Percentiles rank a stretch among this genome's conserved stretches.
Conservation (phyloP, 1,284 basidiomycete species). For the Cystobasidiaceae sp. region DNA sequence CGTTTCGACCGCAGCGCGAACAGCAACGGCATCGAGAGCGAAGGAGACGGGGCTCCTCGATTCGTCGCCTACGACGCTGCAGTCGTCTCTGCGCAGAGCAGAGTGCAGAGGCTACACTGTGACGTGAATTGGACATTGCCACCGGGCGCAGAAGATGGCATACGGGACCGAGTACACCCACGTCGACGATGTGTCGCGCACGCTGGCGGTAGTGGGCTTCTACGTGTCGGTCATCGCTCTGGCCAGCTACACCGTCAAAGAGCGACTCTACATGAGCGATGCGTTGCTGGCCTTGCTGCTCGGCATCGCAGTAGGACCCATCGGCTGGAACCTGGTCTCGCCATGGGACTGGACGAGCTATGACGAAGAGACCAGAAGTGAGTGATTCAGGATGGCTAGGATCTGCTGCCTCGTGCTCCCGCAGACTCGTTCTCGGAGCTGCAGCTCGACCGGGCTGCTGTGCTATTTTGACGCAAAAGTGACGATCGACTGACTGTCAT, state of each 20-base stretch:
- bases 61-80: too few species aligned
- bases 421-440: too few species aligned
- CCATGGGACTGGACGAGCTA: constrained; percentile 34
- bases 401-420: not conserved
- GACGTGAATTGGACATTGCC: too few species aligned
- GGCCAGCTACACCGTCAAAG: constrained; percentile 48
- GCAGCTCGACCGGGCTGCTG: too few species aligned
- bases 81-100: too few species aligned
- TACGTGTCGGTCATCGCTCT: constrained; percentile 47
- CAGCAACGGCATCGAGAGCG: too few species aligned
- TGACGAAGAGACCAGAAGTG: constrained; percentile 23
- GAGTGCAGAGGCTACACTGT: too few species aligned
- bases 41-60: too few species aligned
- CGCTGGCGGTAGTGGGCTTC: constrained; percentile 23
- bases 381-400: not conserved
- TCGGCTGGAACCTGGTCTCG: constrained; percentile 35
- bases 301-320: constrained; percentile 34
- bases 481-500: not conserved
- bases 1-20: too few species aligned
- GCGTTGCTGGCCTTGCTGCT: not conserved
- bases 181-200: constrained; percentile 11
- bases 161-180: constrained; percentile 2
- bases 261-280: constrained; percentile 46
- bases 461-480: not conserved
- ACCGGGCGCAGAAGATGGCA: too few species aligned